These are phyloP conservation scores for Huntiella savannae DNA, from an alignment of 2,329 filamentous ascomycete species.

Conservation along the genomic window DNA sequence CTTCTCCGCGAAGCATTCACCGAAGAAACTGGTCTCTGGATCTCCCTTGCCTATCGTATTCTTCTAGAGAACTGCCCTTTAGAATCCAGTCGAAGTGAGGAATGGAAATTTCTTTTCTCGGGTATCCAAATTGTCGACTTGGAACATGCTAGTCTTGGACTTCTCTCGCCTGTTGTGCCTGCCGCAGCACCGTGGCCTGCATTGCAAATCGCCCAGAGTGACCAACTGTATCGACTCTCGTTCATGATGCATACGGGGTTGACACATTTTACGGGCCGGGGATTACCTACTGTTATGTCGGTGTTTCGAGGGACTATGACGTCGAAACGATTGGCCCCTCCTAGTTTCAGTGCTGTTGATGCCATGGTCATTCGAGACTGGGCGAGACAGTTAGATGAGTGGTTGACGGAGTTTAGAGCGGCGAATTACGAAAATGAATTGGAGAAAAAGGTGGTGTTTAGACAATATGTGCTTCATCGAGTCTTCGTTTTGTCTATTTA, in stretches of 20 bases:
- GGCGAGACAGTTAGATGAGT: conserved; percentile 23
- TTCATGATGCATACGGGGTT: conserved; percentile 27
- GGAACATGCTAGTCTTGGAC: conserved; percentile 24
- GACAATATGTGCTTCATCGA: conserved; percentile 23
- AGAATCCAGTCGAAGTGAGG: conserved; percentile 14
- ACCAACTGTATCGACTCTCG: conserved; percentile 23
- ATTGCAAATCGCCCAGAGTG: conserved; percentile 20
- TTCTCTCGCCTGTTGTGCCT: conserved; percentile 23
- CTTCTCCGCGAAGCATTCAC: conserved; percentile 24
- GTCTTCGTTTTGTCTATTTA: conserved; percentile 25
- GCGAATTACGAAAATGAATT: conserved; percentile 4
- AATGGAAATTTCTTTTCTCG: conserved; percentile 24
- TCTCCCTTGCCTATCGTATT: conserved; percentile 23
- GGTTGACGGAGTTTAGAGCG: conserved; percentile 22
- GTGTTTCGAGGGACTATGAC: conserved; percentile 20
- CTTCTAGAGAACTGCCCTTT: conserved; percentile 22
- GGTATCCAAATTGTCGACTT: conserved; percentile 24
- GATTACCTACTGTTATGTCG: conserved; percentile 25
- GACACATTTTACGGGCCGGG: conserved; percentile 23
- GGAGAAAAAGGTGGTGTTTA: conserved; percentile 7
- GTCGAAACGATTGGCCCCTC: conserved; percentile 25
- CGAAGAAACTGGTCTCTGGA: conserved; percentile 24
- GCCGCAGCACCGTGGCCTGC: conserved; percentile 20
- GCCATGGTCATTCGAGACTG: conserved; percentile 24
- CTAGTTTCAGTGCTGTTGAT: conserved; percentile 22